These are phyloP conservation scores for Sophora flavescens DNA, from an alignment of 306 rosid genomes.

Conservation along the genomic window DNA sequence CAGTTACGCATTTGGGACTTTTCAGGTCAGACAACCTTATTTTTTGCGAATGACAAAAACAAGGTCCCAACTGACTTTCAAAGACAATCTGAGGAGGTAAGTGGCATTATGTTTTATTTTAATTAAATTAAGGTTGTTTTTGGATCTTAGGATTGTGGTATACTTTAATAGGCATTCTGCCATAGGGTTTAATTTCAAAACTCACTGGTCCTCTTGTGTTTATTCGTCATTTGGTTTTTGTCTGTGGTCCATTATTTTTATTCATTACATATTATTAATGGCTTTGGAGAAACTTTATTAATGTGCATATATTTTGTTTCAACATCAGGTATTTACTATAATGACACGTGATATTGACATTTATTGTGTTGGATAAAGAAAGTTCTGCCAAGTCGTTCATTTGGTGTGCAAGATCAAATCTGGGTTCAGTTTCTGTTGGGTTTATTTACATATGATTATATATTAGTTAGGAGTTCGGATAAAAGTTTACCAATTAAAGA, in stretches of 20 bases:
- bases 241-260: slow-evolving; percentile 13
- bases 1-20: slow-evolving; percentile 97
- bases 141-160: slow-evolving; percentile 27
- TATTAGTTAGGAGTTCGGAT: slow-evolving; percentile 34
- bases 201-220: slow-evolving; percentile 24
- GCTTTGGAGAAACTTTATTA: slow-evolving; percentile 31
- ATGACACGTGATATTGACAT: slow-evolving; percentile 21
- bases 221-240: slow-evolving; percentile 23
- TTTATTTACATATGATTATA: slow-evolving; percentile 14
- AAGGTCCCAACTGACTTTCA: slow-evolving; percentile 64
- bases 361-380: background rate
- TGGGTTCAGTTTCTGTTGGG: slow-evolving; percentile 21
- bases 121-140: slow-evolving; percentile 20
- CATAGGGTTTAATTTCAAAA: slow-evolving; percentile 1
- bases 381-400: slow-evolving; percentile 7
- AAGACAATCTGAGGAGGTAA: slow-evolving; percentile 86
- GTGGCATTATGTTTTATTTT: slow-evolving; percentile 31
- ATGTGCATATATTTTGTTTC: slow-evolving; percentile 30
- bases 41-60: slow-evolving; percentile 57
- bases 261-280: slow-evolving; percentile 26
- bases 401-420: slow-evolving; percentile 23
- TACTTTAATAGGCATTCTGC: slow-evolving; percentile 12
- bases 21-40: slow-evolving; percentile 76
- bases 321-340: slow-evolving; percentile 36
- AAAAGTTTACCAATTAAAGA: slow-evolving; percentile 25